Evolutionary conservation across 345 rosid species (phyloP), one percentile per base, ranked within the genome.

Genomic region (Garcia nutans): DNA sequence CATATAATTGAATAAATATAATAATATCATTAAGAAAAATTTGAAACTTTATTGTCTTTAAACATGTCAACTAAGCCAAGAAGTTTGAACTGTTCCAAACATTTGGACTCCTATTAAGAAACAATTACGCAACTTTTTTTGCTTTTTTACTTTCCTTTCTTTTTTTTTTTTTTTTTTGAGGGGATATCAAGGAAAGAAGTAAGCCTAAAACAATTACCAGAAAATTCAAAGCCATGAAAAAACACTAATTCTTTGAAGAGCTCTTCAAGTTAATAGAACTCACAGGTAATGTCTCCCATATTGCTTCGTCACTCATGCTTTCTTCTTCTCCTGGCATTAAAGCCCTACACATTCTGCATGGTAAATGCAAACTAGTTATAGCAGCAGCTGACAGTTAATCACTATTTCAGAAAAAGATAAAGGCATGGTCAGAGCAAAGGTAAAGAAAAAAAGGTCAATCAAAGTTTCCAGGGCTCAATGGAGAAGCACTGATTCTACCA

Each of bases 221-320:
- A 22, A 19, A 56, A 26, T 65, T 74, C 31, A 41, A 66, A 60
- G 41, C 42, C 17, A 68, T 9, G 8, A 73, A n/a, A 44, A 28
- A 33, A 60, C 37, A 26, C 26, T 37, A 56, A 59, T 69, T 41
- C 52, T 31, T 47, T 56, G 31, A 70, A 52, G 66, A 67, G 72
- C 45, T 67, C 66, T 42, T 59, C 56, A 20, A 45, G 72, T 42
- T 63, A 58, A 16, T 44, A 73, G 37, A 74, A 89, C 96, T 91
- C 86, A 93, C 99, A 71, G 99, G 98, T 58, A 95, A 88, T 26
- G 99, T 91, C 81, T 95, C 98, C 99, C 97, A 93, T 86, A 93
- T 87, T 78, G 98, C 90, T 87, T 93, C 99, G 79, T 93, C 97
- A 61, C 81, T 89, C 84, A 88, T 87, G 85, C 85, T 87, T 78